These are phyloP conservation scores for Ananas comosus DNA, from an alignment of 176 grass and related monocot species.

Conservation along the genomic window DNA sequence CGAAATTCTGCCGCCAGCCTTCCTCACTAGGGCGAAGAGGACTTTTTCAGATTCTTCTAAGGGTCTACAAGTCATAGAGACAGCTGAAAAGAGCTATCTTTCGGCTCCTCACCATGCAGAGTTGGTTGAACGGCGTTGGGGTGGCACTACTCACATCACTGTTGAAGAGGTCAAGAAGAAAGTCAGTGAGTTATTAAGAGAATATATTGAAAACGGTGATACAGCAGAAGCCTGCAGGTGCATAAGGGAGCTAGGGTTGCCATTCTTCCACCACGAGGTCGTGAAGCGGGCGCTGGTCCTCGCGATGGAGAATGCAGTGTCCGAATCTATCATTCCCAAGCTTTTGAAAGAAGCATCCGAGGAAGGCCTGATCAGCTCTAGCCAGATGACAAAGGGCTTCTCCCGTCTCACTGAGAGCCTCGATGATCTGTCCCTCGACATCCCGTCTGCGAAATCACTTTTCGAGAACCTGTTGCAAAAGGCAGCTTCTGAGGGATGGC, in stretches of 20 bases:
- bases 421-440: constrained; percentile 86
- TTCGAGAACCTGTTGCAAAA: constrained; percentile 50
- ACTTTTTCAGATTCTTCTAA: constrained; percentile 66
- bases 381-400: constrained; percentile 88
- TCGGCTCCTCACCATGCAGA: constrained; percentile 94
- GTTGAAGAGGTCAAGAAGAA: constrained; percentile 81
- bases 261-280: constrained; percentile 97
- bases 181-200: constrained; percentile 74
- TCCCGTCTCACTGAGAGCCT: constrained; percentile 61
- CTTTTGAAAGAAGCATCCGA: constrained; percentile 86
- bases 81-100: constrained; percentile 93
- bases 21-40: constrained; percentile 54
- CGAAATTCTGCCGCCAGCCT: constrained; percentile 84
- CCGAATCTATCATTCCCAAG: constrained; percentile 50
- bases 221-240: constrained; percentile 77
- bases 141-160: constrained; percentile 57
- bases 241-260: constrained; percentile 82
- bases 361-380: constrained; percentile 81
- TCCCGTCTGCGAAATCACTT: constrained; percentile 70
- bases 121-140: constrained; percentile 76
- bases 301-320: constrained; percentile 71
- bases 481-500: constrained; percentile 71
- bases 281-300: constrained; percentile 78
- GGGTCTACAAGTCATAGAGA: constrained; percentile 67
- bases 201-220: constrained; percentile 79